phyloP scores from a whole-genome alignment of 306 rosid species.

The Gastrolobium villosum region DNA sequence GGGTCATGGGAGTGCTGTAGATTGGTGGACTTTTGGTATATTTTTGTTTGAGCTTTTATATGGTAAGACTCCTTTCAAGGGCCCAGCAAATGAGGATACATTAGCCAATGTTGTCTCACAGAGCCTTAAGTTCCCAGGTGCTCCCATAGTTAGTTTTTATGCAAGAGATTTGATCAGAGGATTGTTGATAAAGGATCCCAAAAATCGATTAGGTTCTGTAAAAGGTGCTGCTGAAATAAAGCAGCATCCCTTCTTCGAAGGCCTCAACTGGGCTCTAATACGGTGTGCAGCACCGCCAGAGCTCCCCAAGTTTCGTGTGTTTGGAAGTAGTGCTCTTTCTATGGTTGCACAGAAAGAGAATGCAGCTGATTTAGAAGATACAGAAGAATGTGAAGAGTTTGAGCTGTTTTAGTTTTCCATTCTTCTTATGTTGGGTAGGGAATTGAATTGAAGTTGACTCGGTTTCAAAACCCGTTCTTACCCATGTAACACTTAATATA shows the following conservation, averaged over 20 bases:
- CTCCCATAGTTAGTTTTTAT: slow-evolving; percentile 87
- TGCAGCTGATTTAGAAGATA: slow-evolving; percentile 63
- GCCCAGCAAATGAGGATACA: slow-evolving; percentile 84
- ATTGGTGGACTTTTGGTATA: slow-evolving; percentile 99
- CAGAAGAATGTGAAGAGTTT: slow-evolving; percentile 73
- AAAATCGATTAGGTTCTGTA: slow-evolving; percentile 86
- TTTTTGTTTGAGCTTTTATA: slow-evolving; percentile 89
- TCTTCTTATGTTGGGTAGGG: slow-evolving; percentile 40
- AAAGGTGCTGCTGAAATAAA: slow-evolving; percentile 97
- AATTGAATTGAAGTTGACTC: slow-evolving; percentile 44
- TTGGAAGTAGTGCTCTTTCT: slow-evolving; percentile 56
- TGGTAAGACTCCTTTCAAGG: slow-evolving; percentile 96
- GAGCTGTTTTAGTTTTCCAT: slow-evolving; percentile 74
- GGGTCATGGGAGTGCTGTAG: slow-evolving; percentile 93
- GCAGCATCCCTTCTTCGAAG: slow-evolving; percentile 93
- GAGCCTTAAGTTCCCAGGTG: slow-evolving; percentile 86
- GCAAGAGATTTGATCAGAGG: slow-evolving; percentile 93
- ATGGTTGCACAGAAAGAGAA: slow-evolving; percentile 65
- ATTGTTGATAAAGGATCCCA: slow-evolving; percentile 86
- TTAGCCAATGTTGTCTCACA: slow-evolving; percentile 80
- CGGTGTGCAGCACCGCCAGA: slow-evolving; percentile 94
- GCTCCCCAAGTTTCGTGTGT: slow-evolving; percentile 73
- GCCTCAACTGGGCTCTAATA: slow-evolving; percentile 97
- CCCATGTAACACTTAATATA: slow-evolving; percentile 59
- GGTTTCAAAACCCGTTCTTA: slow-evolving; percentile 41